Base-by-base conservation (phyloP, 2,329 filamentous ascomycete genomes). In the Thielaviopsis punctulata region DNA sequence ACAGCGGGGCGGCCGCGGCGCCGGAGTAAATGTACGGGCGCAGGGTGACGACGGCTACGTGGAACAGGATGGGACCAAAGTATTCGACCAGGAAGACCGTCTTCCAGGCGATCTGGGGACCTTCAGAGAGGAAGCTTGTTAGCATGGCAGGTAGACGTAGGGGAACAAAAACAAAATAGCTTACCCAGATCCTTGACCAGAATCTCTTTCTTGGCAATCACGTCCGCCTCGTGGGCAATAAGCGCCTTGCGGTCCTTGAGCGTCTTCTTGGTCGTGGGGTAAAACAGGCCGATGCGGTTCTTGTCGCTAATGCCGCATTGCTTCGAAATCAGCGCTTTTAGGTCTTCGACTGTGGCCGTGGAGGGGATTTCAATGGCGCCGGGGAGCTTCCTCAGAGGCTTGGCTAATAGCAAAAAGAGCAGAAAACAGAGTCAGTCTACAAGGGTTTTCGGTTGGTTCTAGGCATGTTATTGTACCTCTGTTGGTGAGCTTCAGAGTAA, bases 11-110 rank as follows among this genome's bases (percentile, higher is more conserved):
- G 61, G 66, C 63, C 60, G 69, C 62, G 58, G 63, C 63, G 58
- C 63, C 63, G 55, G 68, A 66, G 63, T 75, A 69, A 56, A 71
- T 71, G 64, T 83, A 80, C 22, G 84, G 79, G 48, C 88, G 84
- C 52, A 85, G 71, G 59, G 76, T 80, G 65, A 88, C 70, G 64
- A 82, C 73, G 60, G 86, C 71, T 45, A 79, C 77, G 70, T 95
- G 89, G 69, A 96, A 84, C 61, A 95, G 68, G 61, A 96, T 76
- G 5, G 92, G 92, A 3, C 92, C 92, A 58, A 92, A 69, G 67
- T 98, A 98, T 69, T 98, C 92, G 70, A 95, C 81, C 57, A 95
- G 70, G 73, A 90, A 98, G 65, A 96, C 90, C 56, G 86, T 92
- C 58, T 80, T 82, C 92, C 92, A 98, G 57, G 79, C 80, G 52